These are phyloP conservation scores for Colletotrichum trifolii DNA, from an alignment of 2,329 filamentous ascomycete genomes.

Conservation along the genomic window DNA sequence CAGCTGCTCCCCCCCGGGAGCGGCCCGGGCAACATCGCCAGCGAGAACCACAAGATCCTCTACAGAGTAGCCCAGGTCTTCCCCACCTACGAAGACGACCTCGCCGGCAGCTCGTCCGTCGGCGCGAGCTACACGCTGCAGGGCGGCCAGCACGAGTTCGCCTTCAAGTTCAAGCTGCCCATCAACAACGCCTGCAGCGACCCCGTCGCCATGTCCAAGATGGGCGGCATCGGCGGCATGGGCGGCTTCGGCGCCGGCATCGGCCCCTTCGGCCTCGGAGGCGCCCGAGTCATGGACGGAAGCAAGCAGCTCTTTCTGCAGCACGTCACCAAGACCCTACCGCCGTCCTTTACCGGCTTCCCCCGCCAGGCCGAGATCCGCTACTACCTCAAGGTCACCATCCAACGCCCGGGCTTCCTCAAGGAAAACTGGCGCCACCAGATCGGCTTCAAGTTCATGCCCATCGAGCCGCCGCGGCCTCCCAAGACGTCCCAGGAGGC, in stretches of 20 bases:
- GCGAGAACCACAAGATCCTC: conserved; percentile 77
- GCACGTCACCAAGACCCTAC: conserved; percentile 88
- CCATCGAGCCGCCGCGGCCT: conserved; percentile 87
- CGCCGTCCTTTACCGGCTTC: conserved; percentile 88
- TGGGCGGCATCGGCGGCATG: conserved; percentile 63
- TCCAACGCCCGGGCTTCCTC: conserved; percentile 87
- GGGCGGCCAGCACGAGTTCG: conserved; percentile 78
- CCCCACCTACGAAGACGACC: conserved; percentile 64
- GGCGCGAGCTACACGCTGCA: conserved; percentile 67
- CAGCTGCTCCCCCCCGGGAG: conserved; percentile 48
- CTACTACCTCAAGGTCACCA: conserved; percentile 96
- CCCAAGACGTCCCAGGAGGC: conserved; percentile 77
- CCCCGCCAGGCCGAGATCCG: conserved; percentile 88
- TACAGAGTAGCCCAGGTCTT: conserved; percentile 81
- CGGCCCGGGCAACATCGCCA: conserved; percentile 56
- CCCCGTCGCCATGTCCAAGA: conserved; percentile 62
- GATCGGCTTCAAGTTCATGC: conserved; percentile 84
- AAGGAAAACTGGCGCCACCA: conserved; percentile 86
- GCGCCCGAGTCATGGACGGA: conserved; percentile 72
- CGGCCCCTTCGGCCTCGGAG: conserved; percentile 60
- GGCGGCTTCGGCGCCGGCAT: conserved; percentile 60
- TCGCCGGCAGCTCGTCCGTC: conserved; percentile 52
- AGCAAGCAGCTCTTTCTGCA: conserved; percentile 69
- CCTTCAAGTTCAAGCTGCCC: conserved; percentile 81
- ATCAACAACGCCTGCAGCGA: conserved; percentile 80